Evolutionary conservation across 345 rosid species (phyloP).

Genomic region (Citrus mangshanensis): DNA sequence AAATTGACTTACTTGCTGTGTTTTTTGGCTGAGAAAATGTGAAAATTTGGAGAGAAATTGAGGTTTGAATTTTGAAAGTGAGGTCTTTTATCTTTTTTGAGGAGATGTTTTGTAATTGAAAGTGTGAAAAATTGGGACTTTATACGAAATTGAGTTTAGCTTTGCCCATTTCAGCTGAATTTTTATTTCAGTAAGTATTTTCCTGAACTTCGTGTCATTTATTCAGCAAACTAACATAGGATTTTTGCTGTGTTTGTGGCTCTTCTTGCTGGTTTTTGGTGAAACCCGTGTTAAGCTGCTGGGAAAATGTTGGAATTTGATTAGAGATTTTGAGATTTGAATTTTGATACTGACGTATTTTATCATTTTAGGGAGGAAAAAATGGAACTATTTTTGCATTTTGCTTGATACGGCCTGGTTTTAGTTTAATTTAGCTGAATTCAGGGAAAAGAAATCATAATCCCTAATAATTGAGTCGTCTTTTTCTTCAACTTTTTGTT

Average conservation of each 20-base stretch:
- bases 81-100: not conserved
- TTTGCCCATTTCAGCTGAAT: not conserved
- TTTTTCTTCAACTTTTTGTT: not conserved
- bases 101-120: too few species aligned
- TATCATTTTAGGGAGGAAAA: not conserved
- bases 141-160: not conserved
- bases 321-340: not conserved
- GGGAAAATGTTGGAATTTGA: constrained; percentile 13
- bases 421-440: not conserved
- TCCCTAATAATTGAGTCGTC: not conserved
- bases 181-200: not conserved
- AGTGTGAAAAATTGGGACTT: not conserved
- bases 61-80: constrained; percentile 9
- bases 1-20: constrained; percentile 8
- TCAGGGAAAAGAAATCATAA: not conserved
- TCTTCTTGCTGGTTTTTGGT: not conserved
- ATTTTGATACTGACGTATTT: not conserved
- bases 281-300: constrained; percentile 1
- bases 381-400: not conserved
- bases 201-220: not conserved
- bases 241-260: not conserved
- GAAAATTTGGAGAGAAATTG: constrained; percentile 3
- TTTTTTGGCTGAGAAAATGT: constrained; percentile 12
- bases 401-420: not conserved
- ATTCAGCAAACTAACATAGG: not conserved